Base-by-base conservation (phyloP, 306 rosid species). In the Aeschynomene evenia region DNA sequence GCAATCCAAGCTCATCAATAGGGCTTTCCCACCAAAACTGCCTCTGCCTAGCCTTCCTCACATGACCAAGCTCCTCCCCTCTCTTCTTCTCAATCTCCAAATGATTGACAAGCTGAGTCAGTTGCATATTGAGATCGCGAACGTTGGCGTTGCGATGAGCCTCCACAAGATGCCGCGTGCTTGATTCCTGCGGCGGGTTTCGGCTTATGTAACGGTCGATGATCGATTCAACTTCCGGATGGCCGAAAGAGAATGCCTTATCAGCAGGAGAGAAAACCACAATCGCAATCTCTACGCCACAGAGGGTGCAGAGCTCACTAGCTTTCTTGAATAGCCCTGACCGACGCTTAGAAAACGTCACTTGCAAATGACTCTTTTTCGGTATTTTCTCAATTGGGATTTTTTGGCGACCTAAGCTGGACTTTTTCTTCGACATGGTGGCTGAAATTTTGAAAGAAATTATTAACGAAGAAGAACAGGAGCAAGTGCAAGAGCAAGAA, bases 241-340 rank as follows among this genome's bases (percentile, higher is more conserved):
- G 92, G 1, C 92, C 90, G 10, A 89, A 89, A 7, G 90, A 81
- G 66, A 86, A 89, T 14, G 87, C 87, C 67, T 89, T 89, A 0
- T 81, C 73, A 0, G 92, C 92, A 0, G 92, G 96, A 15, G 90
- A 89, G 73, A 89, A 89, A 16, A 81, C 92, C 0, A 89, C 65
- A 0, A 89, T 85, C 1, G 84, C 90, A 14, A 85, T 71, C 49
- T 89, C 85, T 1, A 77, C 92, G 0, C 92, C 96, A 21, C 90
- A 89, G 3, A 89, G 85, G 7, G 92, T 89, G 74, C 92, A 87
- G 46, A 89, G 86, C 24, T 87, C 91, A 20, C 96, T 83, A 0
- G 91, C 91, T 23, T 89, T 89, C 69, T 89, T 89, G 81, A 89
- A 89, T 0, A 89, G 48, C 0, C 96, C 96, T 0, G 90, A 87